Conservation (phyloP, 805 yeast genomes). For the Sungouiozyma intestinalis region DNA sequence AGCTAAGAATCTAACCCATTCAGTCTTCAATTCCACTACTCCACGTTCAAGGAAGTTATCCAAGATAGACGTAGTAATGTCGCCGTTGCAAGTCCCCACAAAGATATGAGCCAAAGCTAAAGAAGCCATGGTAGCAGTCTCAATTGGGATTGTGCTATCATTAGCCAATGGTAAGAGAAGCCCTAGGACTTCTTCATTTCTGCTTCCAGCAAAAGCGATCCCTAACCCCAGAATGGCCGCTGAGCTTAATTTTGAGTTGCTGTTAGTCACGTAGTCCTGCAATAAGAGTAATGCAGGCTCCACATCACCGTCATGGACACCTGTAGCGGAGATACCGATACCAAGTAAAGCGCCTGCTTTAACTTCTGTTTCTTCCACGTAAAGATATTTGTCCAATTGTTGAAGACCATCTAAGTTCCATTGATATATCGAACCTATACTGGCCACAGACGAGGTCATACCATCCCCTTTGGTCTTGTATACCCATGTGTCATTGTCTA, state of each 20-base stretch:
- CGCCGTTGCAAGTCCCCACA: conserved; percentile 94
- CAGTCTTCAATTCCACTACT: conserved; percentile 61
- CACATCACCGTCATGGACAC: conserved; percentile 84
- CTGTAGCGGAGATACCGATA: conserved; percentile 83
- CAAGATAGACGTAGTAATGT: conserved; percentile 81
- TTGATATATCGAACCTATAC: conserved; percentile 78
- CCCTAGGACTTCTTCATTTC: conserved; percentile 71
- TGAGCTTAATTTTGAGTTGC: conserved; percentile 53
- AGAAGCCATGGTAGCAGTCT: conserved; percentile 76
- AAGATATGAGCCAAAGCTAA: conserved; percentile 87
- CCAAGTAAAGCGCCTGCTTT: conserved; percentile 97
- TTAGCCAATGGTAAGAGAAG: conserved; percentile 73
- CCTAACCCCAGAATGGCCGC: conserved; percentile 89
- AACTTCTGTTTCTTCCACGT: conserved; percentile 74
- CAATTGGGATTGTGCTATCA: conserved; percentile 63
- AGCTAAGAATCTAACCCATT: conserved; percentile 85
- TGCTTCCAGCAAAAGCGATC: conserved; percentile 89
- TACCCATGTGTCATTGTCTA: conserved; percentile 77
- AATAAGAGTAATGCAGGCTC: conserved; percentile 84
- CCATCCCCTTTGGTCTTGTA: conserved; percentile 88
- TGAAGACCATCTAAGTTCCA: conserved; percentile 95
- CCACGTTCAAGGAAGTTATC: conserved; percentile 85
- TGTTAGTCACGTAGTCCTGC: conserved; percentile 67
- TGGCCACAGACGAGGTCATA: conserved; percentile 84
- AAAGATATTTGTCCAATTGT: conserved; percentile 76